Base-by-base conservation (phyloP, 768 basidiomycete species). In the Neoboletus subvelutipes region DNA sequence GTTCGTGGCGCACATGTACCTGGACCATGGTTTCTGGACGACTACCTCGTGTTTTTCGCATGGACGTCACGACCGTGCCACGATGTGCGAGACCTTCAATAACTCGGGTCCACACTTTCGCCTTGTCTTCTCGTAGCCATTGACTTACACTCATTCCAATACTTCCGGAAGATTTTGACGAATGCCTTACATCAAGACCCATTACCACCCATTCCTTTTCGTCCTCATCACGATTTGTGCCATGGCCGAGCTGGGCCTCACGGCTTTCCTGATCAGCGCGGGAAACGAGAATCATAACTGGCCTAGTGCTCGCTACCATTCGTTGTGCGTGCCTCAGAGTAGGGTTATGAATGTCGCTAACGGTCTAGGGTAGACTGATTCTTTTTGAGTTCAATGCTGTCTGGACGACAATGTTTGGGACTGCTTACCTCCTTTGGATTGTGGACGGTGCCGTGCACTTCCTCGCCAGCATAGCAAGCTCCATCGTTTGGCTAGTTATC, bases 381-480 rank as follows among this genome's bases (percentile, higher is more conserved):
- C 71, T 85, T 47, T 79, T 84, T 57, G 74, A 83, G 56, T 86
- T 88, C 70, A 82, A 83, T 61, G 78, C 87, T 22, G 78, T 81
- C 39, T 92, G 90, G 90, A 91, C 90, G n/a, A 77, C 81, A 2
- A 62, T 89, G 42, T 91, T 90, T 67, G 80, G 84, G 15, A 75
- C 80, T 13, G 82, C 84, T 34, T 92, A 91, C 65, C 75, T 90
- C 60, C 63, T 90, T 33, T 91, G 87, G 84, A 81, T 86, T 43
- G 71, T 87, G 39, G 83, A 84, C 52, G 85, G 86, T 47, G 81
- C 80, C 5, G 78, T 81, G 45, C 85, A 86, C 67, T 69, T 88
- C 42, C 77, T 92, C 22, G 89, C 88, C n/a, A 86, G 83, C 67
- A 76, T 92, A 42, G 87, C 90, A 24, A 88, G 87, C 60, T 92